phyloP scores from a whole-genome alignment of 176 grass and related monocot genomes.

The sorghum (Sorghum bicolor) region DNA sequence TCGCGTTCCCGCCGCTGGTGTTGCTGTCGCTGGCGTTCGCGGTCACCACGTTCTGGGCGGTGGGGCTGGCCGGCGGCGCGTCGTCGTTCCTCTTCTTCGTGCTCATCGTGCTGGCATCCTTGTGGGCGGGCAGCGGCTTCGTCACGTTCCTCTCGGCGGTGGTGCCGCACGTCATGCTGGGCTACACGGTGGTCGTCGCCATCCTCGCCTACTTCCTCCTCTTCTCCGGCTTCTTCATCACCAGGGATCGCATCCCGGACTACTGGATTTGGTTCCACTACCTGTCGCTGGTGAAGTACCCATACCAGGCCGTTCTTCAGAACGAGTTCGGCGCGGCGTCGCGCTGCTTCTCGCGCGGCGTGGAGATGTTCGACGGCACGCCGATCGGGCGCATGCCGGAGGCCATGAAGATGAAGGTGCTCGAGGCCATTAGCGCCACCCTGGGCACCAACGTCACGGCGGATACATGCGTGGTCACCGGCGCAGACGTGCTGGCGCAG shows the following conservation, averaged over 20 bases:
- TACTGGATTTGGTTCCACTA: conserved; percentile 99
- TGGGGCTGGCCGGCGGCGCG: conserved; percentile 66
- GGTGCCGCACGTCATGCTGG: conserved; percentile 81
- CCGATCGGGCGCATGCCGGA: conserved; percentile 47
- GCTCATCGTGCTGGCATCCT: conserved; percentile 56
- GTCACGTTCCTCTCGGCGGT: conserved; percentile 84
- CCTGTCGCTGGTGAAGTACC: conserved; percentile 76
- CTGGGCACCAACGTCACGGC: conserved; percentile 29
- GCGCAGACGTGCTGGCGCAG: conserved; percentile 57
- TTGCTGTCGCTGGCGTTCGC: conserved; percentile 62
- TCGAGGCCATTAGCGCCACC: conserved; percentile 41
- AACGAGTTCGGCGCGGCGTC: conserved; percentile 61
- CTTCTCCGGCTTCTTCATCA: conserved; percentile 91
- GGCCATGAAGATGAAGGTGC: conserved; percentile 46
- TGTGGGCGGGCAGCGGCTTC: conserved; percentile 81
- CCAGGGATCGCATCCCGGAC: conserved; percentile 50
- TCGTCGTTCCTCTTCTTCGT: conserved; percentile 59
- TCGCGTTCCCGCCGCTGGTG: conserved; percentile 64
- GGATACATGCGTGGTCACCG: conserved; percentile 49
- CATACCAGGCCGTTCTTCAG: conserved; percentile 76
- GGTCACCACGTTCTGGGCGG: conserved; percentile 71
- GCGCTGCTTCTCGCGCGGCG: conserved; percentile 53
- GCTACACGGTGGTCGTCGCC: conserved; percentile 75
- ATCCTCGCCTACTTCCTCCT: conserved; percentile 84
- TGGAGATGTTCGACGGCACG: conserved; percentile 73